Base-by-base conservation (phyloP, 805 yeast species). In the Saturnispora quitensis region DNA sequence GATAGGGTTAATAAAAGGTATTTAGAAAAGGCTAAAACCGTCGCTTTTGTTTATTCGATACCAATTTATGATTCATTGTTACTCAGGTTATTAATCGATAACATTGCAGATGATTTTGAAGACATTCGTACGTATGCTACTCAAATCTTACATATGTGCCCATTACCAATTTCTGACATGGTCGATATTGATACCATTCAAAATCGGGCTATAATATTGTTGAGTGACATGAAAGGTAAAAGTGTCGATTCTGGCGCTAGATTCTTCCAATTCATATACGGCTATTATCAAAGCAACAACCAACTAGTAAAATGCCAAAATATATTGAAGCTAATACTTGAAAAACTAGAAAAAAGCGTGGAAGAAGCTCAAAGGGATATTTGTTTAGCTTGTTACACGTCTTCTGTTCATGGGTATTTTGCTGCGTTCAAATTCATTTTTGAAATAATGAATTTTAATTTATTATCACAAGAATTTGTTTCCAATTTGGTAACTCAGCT, bases 191-290 rank as follows among this genome's bases (percentile, higher is more conserved):
- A 57, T 15, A 50, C 63, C 20, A 56, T 60, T 6, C 42, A 58
- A 12, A 18, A 33, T 0, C 60, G 68, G 45, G 58, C 68, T 3
- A 38, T 68, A 15, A 20, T 50, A 0, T 56, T 73, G 45, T 58
- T 77, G 42, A 54, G 60, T 27, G 73, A 73, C 48, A 62, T 76
- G 55, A 74, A 70, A 65, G 80, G 84, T 38, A 79, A 89, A 50
- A 79, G 74, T 53, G 82, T 86, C 44, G 97, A 89, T 53, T 83
- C 87, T 24, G 96, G 90, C 8, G 89, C 96, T 0, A 76, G 81
- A 40, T 69, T 82, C 15, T 68, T 85, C 28, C 79, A 77, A 59
- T 74, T 81, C 60, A 54, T 83, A 18, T 73, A 73, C 46, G 56
- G 58, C 52, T 60, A 73, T 52, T 65, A 70, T 47, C 62, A 66